Conservation (phyloP, 106 monocot genomes). For the Apostasia shenzhenica region DNA sequence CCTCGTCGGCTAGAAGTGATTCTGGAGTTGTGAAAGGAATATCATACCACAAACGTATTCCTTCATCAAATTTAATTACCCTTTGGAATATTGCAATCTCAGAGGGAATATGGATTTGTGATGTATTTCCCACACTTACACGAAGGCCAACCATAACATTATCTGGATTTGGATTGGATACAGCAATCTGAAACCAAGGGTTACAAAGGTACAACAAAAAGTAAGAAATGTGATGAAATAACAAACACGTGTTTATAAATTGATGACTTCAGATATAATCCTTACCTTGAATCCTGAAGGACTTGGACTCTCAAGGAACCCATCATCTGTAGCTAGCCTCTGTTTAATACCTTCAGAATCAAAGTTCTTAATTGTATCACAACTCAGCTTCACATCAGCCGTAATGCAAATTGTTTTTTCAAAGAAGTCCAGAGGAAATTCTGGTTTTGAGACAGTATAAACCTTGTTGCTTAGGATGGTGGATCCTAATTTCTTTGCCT, state of each 20-base stretch:
- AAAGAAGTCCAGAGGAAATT: slow-evolving; percentile 98
- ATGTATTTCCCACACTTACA: slow-evolving; percentile 88
- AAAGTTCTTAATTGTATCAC: slow-evolving; percentile 65
- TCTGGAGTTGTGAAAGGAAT: slow-evolving; percentile 89
- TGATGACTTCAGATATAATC: neutral
- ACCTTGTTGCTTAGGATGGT: slow-evolving; percentile 69
- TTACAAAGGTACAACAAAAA: neutral
- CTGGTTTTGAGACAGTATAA: slow-evolving; percentile 58
- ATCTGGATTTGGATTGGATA: slow-evolving; percentile 86
- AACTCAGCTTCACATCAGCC: slow-evolving; percentile 58
- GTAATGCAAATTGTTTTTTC: slow-evolving; percentile 94
- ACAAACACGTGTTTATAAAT: neutral
- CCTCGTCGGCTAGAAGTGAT: slow-evolving; percentile 93
- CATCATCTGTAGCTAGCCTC: slow-evolving; percentile 85
- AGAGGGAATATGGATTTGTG: slow-evolving; percentile 81
- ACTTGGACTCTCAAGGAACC: slow-evolving; percentile 76
- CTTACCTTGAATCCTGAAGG: slow-evolving; percentile 87
- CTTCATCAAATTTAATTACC: slow-evolving; percentile 87
- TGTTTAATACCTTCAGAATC: slow-evolving; percentile 91
- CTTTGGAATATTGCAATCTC: slow-evolving; percentile 77
- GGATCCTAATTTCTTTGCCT: slow-evolving; percentile 72
- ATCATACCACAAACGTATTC: slow-evolving; percentile 98
- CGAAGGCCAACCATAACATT: slow-evolving; percentile 95
- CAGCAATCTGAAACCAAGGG: slow-evolving; percentile 43
- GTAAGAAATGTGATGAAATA: neutral